A percentile compares a stretch with the other conserved stretches of the same genome.
These are phyloP conservation scores for Coprinopsis marcescibilis DNA, from an alignment of 768 basidiomycete species.

Conservation along the genomic window DNA sequence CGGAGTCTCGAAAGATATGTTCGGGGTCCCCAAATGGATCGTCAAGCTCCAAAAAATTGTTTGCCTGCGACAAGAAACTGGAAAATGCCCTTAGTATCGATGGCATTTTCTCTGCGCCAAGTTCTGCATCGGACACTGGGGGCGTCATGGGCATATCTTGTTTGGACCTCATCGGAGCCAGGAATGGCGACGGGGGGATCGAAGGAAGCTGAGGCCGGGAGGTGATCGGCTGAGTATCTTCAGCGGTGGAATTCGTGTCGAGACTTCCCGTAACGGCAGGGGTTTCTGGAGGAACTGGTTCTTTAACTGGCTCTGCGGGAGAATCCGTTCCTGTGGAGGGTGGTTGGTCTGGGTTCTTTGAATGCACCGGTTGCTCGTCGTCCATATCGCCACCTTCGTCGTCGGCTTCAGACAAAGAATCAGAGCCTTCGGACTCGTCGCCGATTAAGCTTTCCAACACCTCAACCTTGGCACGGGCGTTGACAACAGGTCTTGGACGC, in stretches of 20 bases:
- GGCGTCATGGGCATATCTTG: constrained; percentile 36
- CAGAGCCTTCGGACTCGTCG: constrained; percentile 69
- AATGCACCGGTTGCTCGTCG: constrained; percentile 30
- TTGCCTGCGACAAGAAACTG: constrained; percentile 65
- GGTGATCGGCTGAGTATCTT: not conserved
- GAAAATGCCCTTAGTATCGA: constrained; percentile 82
- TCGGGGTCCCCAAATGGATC: constrained; percentile 76
- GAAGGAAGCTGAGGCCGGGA: constrained; percentile 29
- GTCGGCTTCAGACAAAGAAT: constrained; percentile 54
- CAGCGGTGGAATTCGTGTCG: too few relatives aligned
- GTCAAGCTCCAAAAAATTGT: constrained; percentile 55
- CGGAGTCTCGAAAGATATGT: constrained; percentile 91
- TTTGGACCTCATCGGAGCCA: constrained; percentile 32
- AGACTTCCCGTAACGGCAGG: too few relatives aligned
- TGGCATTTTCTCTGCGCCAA: constrained; percentile 47
- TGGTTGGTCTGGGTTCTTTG: not conserved
- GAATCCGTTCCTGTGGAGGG: constrained; percentile 5
- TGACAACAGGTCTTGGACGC: constrained; percentile 85
- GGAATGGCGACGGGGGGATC: constrained; percentile 54
- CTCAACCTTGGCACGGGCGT: constrained; percentile 82
- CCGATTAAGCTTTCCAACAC: constrained; percentile 70
- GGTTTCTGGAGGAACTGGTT: too few relatives aligned
- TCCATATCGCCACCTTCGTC: constrained; percentile 49
- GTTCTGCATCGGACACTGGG: constrained; percentile 50
- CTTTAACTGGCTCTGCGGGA: constrained; percentile 15